Evolutionary conservation across 441 rosid species (phyloP).

Genomic region (Adansonia rubrostipa): DNA sequence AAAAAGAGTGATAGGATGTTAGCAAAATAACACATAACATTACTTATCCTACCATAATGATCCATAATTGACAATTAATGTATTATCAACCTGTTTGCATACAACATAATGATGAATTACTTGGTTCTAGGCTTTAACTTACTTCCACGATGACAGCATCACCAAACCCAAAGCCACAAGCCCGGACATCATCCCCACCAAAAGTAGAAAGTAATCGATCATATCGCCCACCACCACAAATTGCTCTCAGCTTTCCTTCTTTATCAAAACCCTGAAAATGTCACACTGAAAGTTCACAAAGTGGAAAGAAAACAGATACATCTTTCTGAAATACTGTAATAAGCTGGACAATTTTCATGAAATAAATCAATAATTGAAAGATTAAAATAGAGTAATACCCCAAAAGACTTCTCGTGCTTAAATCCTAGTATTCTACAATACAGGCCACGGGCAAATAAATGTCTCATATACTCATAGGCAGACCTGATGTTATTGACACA

Average conservation of each 20-base stretch:
- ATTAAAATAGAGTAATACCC: neutral
- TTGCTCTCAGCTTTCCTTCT: conserved; percentile 84
- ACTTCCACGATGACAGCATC: conserved; percentile 94
- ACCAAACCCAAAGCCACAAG: conserved; percentile 97
- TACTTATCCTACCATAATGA: neutral
- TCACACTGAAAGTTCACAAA: neutral
- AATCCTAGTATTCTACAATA: neutral
- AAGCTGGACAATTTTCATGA: neutral
- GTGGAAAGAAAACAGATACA: neutral
- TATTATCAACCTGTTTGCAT: neutral
- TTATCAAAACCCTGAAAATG: conserved; percentile 77
- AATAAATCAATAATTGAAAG: neutral
- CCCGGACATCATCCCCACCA: conserved; percentile 92
- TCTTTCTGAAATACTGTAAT: neutral
- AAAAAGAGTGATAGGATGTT: neutral
- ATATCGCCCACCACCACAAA: conserved; percentile 93
- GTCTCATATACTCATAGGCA: neutral
- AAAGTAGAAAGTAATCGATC: conserved; percentile 80
- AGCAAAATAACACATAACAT: neutral
- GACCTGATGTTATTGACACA: neutral
- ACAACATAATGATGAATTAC: neutral
- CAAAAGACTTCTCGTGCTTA: neutral
- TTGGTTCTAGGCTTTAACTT: conserved; percentile 35
- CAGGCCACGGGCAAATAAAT: neutral
- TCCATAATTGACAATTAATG: neutral